Evolutionary conservation across 257 asterid genomes (phyloP).

Genomic region (Solanum clarkiae): DNA sequence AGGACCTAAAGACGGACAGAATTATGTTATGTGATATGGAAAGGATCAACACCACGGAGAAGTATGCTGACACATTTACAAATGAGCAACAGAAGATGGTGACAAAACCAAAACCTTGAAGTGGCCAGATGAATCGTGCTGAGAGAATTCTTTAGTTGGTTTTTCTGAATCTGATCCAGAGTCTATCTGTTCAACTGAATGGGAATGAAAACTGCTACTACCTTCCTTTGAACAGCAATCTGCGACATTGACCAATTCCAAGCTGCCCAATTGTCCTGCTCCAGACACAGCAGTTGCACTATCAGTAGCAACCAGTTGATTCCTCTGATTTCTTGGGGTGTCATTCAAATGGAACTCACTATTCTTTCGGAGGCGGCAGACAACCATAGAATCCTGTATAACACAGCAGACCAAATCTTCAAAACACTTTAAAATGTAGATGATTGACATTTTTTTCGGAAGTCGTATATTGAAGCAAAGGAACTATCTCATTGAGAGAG

Average conservation of each 20-base stretch:
- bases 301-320: constrained; percentile 4
- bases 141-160: constrained; percentile 14
- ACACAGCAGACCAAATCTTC: neutral
- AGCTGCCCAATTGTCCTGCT: constrained; percentile 22
- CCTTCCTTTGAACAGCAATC: constrained; percentile 42
- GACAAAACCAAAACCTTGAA: constrained; percentile 14
- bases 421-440: neutral
- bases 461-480: neutral
- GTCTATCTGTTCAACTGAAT: constrained; percentile 41
- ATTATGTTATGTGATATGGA: neutral
- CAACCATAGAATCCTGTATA: constrained; percentile 58
- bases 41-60: neutral
- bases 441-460: neutral
- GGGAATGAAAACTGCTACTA: constrained; percentile 41
- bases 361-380: constrained; percentile 77
- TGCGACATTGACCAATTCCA: constrained; percentile 14
- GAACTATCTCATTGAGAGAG: neutral
- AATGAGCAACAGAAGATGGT: neutral
- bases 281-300: constrained; percentile 15
- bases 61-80: neutral
- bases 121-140: constrained; percentile 14
- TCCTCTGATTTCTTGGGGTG: constrained; percentile 5
- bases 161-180: constrained; percentile 34
- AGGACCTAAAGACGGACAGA: neutral
- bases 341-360: constrained; percentile 44